These are phyloP conservation scores for Tricholomella constricta DNA, from an alignment of 768 basidiomycete genomes.

Conservation along the genomic window DNA sequence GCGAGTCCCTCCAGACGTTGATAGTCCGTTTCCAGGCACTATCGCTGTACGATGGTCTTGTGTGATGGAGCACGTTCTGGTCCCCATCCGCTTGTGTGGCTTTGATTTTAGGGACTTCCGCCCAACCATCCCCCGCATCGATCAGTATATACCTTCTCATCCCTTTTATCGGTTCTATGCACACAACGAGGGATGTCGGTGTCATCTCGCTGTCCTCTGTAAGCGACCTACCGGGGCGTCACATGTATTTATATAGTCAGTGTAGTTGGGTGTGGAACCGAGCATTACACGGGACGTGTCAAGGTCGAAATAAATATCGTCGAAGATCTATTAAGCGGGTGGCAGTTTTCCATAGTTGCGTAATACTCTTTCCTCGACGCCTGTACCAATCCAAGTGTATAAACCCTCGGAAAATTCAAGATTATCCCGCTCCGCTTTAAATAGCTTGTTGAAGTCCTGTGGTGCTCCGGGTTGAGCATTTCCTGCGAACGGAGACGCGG, in stretches of 20 bases:
- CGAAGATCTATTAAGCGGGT: slow-evolving; percentile 30
- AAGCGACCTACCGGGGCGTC: background rate
- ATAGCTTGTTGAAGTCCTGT: slow-evolving; percentile 88
- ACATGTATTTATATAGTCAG: background rate
- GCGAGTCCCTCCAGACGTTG: background rate
- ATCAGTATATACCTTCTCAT: background rate
- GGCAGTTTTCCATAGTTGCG: slow-evolving; percentile 71
- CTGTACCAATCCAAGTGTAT: slow-evolving; percentile 82
- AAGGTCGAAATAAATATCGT: slow-evolving; percentile 6
- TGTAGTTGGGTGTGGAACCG: background rate
- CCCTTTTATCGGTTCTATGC: background rate
- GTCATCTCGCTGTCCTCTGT: background rate
- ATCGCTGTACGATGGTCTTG: slow-evolving; percentile 93
- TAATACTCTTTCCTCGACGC: slow-evolving; percentile 78
- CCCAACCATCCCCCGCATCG: background rate
- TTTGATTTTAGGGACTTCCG: too few relatives aligned
- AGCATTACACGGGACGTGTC: background rate
- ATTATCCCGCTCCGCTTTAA: slow-evolving; percentile 91
- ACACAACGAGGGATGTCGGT: background rate
- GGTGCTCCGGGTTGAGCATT: slow-evolving; percentile 54
- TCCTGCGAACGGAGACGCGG: slow-evolving; percentile 66
- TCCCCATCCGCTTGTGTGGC: background rate
- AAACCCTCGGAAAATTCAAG: slow-evolving; percentile 87
- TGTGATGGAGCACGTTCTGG: slow-evolving; percentile 43
- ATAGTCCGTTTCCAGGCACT: slow-evolving; percentile 62